Percentiles rank a stretch among this genome's conserved stretches.
These are phyloP conservation scores for Metschnikowia reukaufii DNA, from an alignment of 805 yeast genomes.

Conservation along the genomic window DNA sequence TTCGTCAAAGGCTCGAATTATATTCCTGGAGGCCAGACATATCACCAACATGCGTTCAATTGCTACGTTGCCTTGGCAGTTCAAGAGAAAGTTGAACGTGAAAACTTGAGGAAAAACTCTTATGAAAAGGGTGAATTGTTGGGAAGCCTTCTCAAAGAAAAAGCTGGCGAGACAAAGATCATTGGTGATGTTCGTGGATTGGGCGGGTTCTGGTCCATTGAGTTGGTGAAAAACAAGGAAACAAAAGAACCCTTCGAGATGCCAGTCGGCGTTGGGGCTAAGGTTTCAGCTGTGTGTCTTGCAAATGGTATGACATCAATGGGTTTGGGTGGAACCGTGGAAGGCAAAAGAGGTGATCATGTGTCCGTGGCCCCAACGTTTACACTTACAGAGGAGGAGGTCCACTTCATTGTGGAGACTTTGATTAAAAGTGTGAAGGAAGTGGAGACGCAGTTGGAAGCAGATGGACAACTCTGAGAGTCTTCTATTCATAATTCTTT, in stretches of 20 bases:
- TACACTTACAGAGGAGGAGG: constrained; percentile 42
- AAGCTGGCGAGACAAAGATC: constrained; percentile 14
- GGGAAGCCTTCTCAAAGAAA: constrained; percentile 10
- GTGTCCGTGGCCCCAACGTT: constrained; percentile 50
- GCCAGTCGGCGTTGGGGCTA: constrained; percentile 36
- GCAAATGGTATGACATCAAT: constrained; percentile 48
- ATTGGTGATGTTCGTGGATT: constrained; percentile 64
- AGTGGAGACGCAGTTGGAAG: constrained; percentile 25
- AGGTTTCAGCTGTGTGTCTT: constrained; percentile 33
- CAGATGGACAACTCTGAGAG: constrained; percentile 1
- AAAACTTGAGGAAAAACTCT: constrained; percentile 15
- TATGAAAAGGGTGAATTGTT: constrained; percentile 14
- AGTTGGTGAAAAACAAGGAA: constrained; percentile 51
- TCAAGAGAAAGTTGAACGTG: constrained; percentile 18
- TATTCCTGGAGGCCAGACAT: constrained; percentile 18
- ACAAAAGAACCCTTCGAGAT: constrained; percentile 51
- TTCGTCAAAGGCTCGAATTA: constrained; percentile 17
- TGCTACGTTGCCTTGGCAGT: constrained; percentile 20
- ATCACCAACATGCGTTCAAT: constrained; percentile 21
- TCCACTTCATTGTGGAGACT: constrained; percentile 40
- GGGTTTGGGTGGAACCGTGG: constrained; percentile 48
- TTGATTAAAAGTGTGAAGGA: constrained; percentile 42
- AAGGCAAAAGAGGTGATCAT: constrained; percentile 44
- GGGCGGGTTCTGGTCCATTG: constrained; percentile 61
- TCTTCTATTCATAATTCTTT: too few relatives aligned